These are phyloP conservation scores for Dactylonectria estremocensis DNA, from an alignment of 2,329 filamentous ascomycete species.

Conservation along the genomic window DNA sequence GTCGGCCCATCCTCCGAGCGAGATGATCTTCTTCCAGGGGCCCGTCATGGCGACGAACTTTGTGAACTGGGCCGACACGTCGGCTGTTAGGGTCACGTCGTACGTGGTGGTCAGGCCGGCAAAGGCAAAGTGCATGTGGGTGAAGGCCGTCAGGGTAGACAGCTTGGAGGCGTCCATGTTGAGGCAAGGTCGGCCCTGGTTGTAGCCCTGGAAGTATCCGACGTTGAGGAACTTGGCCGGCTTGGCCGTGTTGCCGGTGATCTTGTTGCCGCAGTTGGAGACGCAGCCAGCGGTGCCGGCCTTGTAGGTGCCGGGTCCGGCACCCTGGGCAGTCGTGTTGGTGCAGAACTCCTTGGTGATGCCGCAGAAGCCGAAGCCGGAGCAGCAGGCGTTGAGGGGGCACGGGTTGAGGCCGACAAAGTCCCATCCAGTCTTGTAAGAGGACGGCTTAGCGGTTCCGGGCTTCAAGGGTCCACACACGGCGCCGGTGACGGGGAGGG, in stretches of 20 bases:
- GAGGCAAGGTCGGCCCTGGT: slow-evolving; percentile 48
- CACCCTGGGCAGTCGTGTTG: slow-evolving; percentile 47
- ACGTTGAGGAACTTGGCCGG: slow-evolving; percentile 48
- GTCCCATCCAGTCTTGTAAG: slow-evolving; percentile 47
- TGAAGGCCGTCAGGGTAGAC: slow-evolving; percentile 43
- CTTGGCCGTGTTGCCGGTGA: slow-evolving; percentile 47
- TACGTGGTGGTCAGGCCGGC: slow-evolving; percentile 43
- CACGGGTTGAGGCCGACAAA: slow-evolving; percentile 62
- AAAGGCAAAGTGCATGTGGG: slow-evolving; percentile 55
- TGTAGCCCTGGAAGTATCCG: slow-evolving; percentile 55
- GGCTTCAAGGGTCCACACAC: slow-evolving; percentile 54
- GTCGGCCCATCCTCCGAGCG: slow-evolving; percentile 56
- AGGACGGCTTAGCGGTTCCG: slow-evolving; percentile 44
- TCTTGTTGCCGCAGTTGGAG: slow-evolving; percentile 53
- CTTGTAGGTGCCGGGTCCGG: slow-evolving; percentile 47
- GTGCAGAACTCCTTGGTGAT: slow-evolving; percentile 61
- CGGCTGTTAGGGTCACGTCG: slow-evolving; percentile 36
- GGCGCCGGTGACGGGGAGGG: slow-evolving; percentile 48
- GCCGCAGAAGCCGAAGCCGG: slow-evolving; percentile 62
- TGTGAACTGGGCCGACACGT: slow-evolving; percentile 48
- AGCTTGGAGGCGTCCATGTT: slow-evolving; percentile 50
- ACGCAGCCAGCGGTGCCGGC: slow-evolving; percentile 48
- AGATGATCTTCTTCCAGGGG: slow-evolving; percentile 52
- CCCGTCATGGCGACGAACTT: slow-evolving; percentile 49
- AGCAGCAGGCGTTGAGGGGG: slow-evolving; percentile 60